Base-by-base conservation (phyloP, 1,284 basidiomycete species). In the Ceratobasidium sp. region DNA sequence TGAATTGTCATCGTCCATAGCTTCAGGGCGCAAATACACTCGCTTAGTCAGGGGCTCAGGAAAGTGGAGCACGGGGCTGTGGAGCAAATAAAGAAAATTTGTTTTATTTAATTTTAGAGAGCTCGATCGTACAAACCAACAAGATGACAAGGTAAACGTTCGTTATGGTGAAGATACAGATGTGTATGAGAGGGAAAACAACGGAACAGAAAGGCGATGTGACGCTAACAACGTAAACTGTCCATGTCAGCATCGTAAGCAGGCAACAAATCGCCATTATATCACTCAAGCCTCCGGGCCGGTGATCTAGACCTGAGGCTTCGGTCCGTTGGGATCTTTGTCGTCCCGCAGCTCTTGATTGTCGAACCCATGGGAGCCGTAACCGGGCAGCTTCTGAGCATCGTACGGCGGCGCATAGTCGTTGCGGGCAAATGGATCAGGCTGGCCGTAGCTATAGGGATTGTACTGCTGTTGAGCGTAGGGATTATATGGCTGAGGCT, bases 381-480 rank as follows among this genome's bases (percentile, higher is more conserved):
- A 70, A 45, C 65, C 65, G 23, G 65, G 65, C 28, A 70, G 53
- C 32, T 70, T 70, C 41, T 70, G 65, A 12, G 65, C 53, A 46
- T 70, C 65, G 45, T 70, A 70, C 26, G 65, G 65, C n/a, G 65
- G 65, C 2, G 45, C 65, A 28, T 70, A 58, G 30, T 70, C 65
- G 26, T 12, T 28, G 30, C 65, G 65, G 10, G 65, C 65, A 32
- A 70, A 70, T n/a, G 65, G 65, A 34, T 70, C 65, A 10, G 65
- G 65, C 41, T 70, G 65, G 12, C 65, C 65, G 26, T 70, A 70
- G 34, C 52, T 57, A 53, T 70, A 70, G 28, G 65, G 65, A 23
- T 70, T 70, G 41, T 70, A 70, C 28, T 70, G 65, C 45, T 70
- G 65, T 26, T 70, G 65, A 26, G 53, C 65, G 28, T 70, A 70